Conservation (phyloP, 345 rosid genomes). For the Noccaea bulbosa region DNA sequence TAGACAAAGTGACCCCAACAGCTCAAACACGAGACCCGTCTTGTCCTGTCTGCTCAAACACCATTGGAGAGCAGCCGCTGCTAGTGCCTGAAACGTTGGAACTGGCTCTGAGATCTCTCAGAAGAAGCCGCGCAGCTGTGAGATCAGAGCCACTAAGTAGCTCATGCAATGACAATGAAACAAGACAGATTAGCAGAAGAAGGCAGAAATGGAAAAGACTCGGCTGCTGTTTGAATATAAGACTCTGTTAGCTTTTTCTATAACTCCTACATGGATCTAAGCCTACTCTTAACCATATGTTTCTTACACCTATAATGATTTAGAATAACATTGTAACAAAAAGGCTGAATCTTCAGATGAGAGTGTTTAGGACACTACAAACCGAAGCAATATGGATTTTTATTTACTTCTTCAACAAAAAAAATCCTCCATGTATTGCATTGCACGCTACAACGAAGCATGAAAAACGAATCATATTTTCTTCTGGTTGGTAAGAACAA, state of each 20-base stretch:
- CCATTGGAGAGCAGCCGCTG: conserved; percentile 55
- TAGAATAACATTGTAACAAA: neutral
- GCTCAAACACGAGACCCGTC: conserved; percentile 72
- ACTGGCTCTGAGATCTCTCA: conserved; percentile 62
- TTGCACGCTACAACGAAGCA: neutral
- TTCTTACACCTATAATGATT: neutral
- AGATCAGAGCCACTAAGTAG: conserved; percentile 51
- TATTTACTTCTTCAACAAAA: neutral
- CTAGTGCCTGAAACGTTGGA: conserved; percentile 67
- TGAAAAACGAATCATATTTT: neutral
- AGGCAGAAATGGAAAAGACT: conserved; percentile 49
- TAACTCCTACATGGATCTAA: conserved; percentile 7
- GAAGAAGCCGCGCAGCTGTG: conserved; percentile 56
- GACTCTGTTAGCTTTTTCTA: conserved; percentile 1
- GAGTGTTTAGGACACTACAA: conserved; percentile 4
- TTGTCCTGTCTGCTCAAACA: conserved; percentile 70
- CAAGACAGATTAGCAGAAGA: conserved; percentile 44
- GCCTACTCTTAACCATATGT: conserved; percentile 13
- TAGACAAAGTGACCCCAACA: conserved; percentile 78
- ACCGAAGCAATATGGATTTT: neutral
- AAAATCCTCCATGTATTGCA: neutral
- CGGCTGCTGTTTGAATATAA: conserved; percentile 53
- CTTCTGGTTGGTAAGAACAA: neutral
- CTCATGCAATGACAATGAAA: conserved; percentile 40
- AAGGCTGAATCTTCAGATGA: neutral